These are phyloP conservation scores for Solanum pinnatisectum DNA, from an alignment of 257 asterid genomes.

Conservation along the genomic window DNA sequence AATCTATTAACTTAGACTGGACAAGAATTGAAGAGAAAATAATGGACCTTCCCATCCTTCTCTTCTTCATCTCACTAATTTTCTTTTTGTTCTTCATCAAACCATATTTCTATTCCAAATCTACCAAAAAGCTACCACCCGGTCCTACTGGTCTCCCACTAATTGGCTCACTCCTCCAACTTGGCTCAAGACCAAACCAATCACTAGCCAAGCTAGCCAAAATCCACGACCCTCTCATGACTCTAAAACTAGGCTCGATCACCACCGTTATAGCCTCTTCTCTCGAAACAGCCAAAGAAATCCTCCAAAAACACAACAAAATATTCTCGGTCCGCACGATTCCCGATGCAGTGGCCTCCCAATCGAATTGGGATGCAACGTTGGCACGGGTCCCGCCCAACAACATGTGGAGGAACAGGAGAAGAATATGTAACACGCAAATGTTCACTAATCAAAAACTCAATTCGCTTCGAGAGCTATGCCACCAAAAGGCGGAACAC, in stretches of 20 bases:
- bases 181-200: not conserved
- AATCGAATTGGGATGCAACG: not conserved
- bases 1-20: not conserved
- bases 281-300: not conserved
- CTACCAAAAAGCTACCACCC: not conserved
- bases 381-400: not conserved
- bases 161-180: not conserved
- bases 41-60: not conserved
- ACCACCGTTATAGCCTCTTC: not conserved
- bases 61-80: not conserved
- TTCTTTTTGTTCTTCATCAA: not conserved
- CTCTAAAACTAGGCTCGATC: not conserved
- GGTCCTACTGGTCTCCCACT: not conserved
- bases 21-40: not conserved
- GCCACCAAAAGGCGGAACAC: not conserved
- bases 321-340: not conserved
- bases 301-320: not conserved
- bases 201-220: not conserved
- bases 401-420: not conserved
- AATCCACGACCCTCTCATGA: constrained; percentile 1
- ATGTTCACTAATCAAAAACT: not conserved
- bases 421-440: not conserved
- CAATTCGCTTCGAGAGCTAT: not conserved
- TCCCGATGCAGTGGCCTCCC: not conserved
- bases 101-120: not conserved